Percentiles rank a stretch among this genome's conserved stretches.
These are phyloP conservation scores for Aspergillus pseudoterreus DNA, from an alignment of 2,329 filamentous ascomycete species.

Conservation along the genomic window DNA sequence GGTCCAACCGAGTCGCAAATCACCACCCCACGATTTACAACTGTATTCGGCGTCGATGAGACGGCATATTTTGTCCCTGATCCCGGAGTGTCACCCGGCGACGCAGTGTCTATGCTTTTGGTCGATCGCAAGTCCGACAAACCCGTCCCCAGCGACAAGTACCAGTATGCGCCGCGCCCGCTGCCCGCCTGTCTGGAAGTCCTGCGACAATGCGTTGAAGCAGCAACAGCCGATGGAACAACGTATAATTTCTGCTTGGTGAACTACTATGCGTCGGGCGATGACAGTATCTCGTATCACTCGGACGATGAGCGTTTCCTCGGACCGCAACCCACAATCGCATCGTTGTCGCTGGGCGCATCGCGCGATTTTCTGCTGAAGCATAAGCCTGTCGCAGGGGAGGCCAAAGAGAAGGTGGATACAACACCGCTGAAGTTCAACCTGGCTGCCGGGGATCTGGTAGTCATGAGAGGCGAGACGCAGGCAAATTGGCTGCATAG, in stretches of 20 bases:
- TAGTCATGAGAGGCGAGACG: constrained; percentile 73
- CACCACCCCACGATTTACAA: constrained; percentile 59
- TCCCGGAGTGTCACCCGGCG: not conserved
- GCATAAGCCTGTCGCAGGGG: constrained; percentile 59
- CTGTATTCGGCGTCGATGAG: constrained; percentile 60
- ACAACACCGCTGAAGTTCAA: constrained; percentile 48
- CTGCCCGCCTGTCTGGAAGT: constrained; percentile 66
- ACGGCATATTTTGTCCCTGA: constrained; percentile 56
- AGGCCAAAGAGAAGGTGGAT: constrained; percentile 13
- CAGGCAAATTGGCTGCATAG: constrained; percentile 75
- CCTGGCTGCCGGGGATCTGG: constrained; percentile 69
- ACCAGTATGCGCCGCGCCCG: constrained; percentile 62
- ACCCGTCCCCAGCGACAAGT: constrained; percentile 45
- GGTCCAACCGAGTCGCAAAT: constrained; percentile 61
- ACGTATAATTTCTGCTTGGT: constrained; percentile 76
- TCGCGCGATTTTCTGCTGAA: constrained; percentile 74
- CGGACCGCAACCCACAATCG: constrained; percentile 65
- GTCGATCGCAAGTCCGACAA: constrained; percentile 43
- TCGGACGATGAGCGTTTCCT: constrained; percentile 78
- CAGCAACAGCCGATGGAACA: constrained; percentile 49
- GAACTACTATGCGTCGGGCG: constrained; percentile 76
- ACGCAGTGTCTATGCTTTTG: constrained; percentile 15
- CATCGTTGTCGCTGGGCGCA: constrained; percentile 70
- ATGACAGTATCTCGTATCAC: constrained; percentile 75
- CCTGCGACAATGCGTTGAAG: constrained; percentile 61